Conservation (phyloP, 768 basidiomycete genomes). For the Agaricus sinodeliciosus region DNA sequence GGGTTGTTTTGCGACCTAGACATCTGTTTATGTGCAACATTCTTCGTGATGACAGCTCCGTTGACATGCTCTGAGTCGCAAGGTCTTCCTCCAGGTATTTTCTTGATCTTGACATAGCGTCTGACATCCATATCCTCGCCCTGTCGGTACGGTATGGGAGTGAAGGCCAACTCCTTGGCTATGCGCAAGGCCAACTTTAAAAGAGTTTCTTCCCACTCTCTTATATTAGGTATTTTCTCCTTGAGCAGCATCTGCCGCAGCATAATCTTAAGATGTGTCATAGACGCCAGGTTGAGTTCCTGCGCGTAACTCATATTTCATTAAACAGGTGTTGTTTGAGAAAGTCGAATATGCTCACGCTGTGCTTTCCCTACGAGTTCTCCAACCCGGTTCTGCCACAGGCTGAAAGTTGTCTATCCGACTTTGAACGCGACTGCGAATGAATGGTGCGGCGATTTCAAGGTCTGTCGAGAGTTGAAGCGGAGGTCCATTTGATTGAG, state of each 20-base stretch:
- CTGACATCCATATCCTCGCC: conserved; percentile 95
- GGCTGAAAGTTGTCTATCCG: conserved; percentile 49
- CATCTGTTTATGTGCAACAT: conserved; percentile 96
- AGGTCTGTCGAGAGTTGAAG: conserved; percentile 72
- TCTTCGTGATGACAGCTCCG: conserved; percentile 96
- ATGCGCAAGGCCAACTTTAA: conserved; percentile 79
- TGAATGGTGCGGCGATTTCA: conserved; percentile 69
- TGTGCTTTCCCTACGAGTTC: conserved; percentile 82
- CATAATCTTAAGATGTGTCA: conserved; percentile 87
- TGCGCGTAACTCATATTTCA: conserved; percentile 57
- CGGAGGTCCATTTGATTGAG: conserved; percentile 6
- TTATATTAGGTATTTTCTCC: conserved; percentile 74
- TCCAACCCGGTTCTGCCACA: conserved; percentile 69
- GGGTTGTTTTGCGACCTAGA: conserved; percentile 75
- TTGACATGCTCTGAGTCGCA: conserved; percentile 95
- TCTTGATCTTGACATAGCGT: conserved; percentile 96
- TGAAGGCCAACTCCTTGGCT: conserved; percentile 80
- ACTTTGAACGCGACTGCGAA: conserved; percentile 80
- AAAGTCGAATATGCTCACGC: conserved; percentile 48
- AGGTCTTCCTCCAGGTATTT: conserved; percentile 90
- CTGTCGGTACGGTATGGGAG: conserved; percentile 58
- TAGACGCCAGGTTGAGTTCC: conserved; percentile 79
- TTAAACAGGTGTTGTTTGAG: conserved; percentile 9
- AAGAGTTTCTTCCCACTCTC: conserved; percentile 85
- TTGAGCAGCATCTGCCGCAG: conserved; percentile 83